Evolutionary conservation across 2,329 filamentous ascomycete species (phyloP).

Genomic region (Alternaria metachromatica): DNA sequence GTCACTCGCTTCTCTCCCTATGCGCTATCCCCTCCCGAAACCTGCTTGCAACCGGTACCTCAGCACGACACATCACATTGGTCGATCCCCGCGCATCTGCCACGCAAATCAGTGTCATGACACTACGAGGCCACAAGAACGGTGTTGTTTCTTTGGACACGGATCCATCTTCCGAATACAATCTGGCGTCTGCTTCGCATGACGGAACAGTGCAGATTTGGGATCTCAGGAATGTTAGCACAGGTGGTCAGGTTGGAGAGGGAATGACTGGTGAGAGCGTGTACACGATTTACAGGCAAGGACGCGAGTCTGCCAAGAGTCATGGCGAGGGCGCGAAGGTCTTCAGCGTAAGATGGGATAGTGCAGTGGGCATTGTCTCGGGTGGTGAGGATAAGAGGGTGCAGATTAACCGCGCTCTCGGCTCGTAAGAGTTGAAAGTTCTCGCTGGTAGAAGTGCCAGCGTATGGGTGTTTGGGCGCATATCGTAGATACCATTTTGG

Average conservation of each 20-base stretch:
- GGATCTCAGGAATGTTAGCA: slow-evolving; percentile 80
- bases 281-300: slow-evolving; percentile 80
- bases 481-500: slow-evolving; percentile 25
- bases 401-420: slow-evolving; percentile 72
- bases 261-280: slow-evolving; percentile 69
- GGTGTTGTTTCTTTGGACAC: slow-evolving; percentile 65
- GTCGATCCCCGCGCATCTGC: slow-evolving; percentile 86
- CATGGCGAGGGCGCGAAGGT: slow-evolving; percentile 89
- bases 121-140: slow-evolving; percentile 88
- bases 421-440: slow-evolving; percentile 11
- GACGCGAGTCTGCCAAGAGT: slow-evolving; percentile 60
- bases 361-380: slow-evolving; percentile 85
- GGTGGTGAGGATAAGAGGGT: slow-evolving; percentile 93
- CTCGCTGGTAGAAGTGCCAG: neutral
- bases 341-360: slow-evolving; percentile 86
- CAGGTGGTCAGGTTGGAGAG: slow-evolving; percentile 59
- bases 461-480: slow-evolving; percentile 17
- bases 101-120: slow-evolving; percentile 80
- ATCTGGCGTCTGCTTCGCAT: slow-evolving; percentile 87
- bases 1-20: slow-evolving; percentile 82
- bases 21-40: slow-evolving; percentile 72
- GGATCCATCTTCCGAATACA: slow-evolving; percentile 74
- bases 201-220: slow-evolving; percentile 93
- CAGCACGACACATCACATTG: slow-evolving; percentile 87
- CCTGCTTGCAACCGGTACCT: slow-evolving; percentile 76